A percentile compares a stretch with the other conserved stretches of the same genome.
Conservation (phyloP, 1,284 basidiomycete species). For the Xerocomus nothofagi region DNA sequence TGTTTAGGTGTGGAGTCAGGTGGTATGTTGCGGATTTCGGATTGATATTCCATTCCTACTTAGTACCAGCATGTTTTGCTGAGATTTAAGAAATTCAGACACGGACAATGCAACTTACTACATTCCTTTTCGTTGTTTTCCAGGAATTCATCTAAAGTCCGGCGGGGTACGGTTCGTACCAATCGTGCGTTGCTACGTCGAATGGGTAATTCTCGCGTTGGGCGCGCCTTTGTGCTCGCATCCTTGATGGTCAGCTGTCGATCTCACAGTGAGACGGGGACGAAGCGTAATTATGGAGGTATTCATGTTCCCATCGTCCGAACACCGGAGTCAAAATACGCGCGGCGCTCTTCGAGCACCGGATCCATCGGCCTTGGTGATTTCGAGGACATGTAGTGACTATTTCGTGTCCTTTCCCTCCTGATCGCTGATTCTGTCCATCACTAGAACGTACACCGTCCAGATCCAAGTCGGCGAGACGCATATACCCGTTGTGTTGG, state of each 20-base stretch:
- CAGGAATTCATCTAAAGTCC: neutral
- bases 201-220: slow-evolving; percentile 14
- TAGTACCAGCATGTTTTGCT: neutral
- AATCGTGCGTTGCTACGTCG: neutral
- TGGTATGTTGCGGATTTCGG: neutral
- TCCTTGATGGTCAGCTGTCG: slow-evolving; percentile 6
- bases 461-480: slow-evolving; percentile 44
- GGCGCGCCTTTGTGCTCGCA: slow-evolving; percentile 8
- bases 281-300: slow-evolving; percentile 13
- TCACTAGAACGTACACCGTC: slow-evolving; percentile 47
- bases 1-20: neutral
- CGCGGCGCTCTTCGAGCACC: slow-evolving; percentile 17
- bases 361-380: slow-evolving; percentile 38
- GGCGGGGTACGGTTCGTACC: slow-evolving; percentile 1
- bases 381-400: slow-evolving; percentile 48
- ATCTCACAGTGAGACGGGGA: neutral
- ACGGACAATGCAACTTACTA: slow-evolving; percentile 1
- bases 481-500: slow-evolving; percentile 44
- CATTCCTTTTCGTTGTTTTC: neutral
- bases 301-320: slow-evolving; percentile 30
- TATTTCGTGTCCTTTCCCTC: neutral
- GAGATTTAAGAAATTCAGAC: neutral
- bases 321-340: neutral
- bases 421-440: slow-evolving; percentile 1
- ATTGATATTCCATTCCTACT: neutral